phyloP scores from a whole-genome alignment of 306 rosid species.

The Purshia tridentata region DNA sequence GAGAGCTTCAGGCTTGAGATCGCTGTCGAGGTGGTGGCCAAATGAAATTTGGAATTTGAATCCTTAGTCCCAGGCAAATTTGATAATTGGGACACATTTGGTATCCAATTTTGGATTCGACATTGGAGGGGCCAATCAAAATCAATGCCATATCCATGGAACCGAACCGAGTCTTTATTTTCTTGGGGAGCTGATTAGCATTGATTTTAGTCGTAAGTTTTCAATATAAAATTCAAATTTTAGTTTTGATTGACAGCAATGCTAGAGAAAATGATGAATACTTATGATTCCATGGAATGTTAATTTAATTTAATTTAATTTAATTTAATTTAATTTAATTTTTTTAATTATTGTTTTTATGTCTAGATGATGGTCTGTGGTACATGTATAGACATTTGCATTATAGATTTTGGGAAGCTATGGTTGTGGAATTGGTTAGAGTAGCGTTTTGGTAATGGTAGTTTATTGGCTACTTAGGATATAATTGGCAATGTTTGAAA shows the following conservation, averaged over 20 bases:
- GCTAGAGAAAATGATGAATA: neutral
- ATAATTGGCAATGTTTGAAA: neutral
- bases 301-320: neutral
- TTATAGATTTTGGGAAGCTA: neutral
- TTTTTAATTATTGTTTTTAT: neutral
- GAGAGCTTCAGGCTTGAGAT: neutral
- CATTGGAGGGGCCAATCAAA: neutral
- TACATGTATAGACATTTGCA: neutral
- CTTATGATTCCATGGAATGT: neutral
- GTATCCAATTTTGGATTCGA: neutral
- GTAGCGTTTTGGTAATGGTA: neutral
- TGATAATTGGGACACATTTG: neutral
- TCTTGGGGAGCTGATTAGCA: neutral
- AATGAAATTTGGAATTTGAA: neutral
- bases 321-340: neutral
- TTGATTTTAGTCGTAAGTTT: neutral
- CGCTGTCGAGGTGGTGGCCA: neutral
- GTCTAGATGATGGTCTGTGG: neutral
- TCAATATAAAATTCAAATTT: neutral
- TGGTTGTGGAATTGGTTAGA: neutral
- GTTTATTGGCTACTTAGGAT: neutral
- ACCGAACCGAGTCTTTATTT: neutral
- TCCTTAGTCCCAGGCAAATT: neutral
- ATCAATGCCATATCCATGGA: neutral
- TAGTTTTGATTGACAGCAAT: neutral